These are phyloP conservation scores for Microstroma glucosiphilum DNA, from an alignment of 1,284 basidiomycete genomes.

Conservation along the genomic window DNA sequence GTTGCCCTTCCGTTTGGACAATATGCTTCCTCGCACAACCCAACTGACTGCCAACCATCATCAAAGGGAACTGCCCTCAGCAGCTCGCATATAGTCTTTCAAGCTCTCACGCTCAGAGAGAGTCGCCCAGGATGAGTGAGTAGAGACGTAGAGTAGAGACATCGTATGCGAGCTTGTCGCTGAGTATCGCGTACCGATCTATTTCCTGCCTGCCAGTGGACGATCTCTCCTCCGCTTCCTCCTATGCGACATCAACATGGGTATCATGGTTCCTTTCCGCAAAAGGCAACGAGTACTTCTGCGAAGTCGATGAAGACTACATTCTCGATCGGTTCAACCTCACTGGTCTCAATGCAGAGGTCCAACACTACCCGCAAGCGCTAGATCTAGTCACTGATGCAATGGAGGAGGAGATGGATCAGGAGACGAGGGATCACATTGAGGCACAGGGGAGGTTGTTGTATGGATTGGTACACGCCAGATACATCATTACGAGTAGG, in stretches of 20 bases:
- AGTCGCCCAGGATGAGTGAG: too few relatives aligned
- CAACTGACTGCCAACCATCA: too few relatives aligned
- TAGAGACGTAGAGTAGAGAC: too few relatives aligned
- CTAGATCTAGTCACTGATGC: constrained; percentile 79
- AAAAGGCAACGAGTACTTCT: constrained; percentile 85
- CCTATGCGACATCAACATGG: constrained; percentile 74
- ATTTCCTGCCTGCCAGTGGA: constrained; percentile 57
- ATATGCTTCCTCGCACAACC: too few relatives aligned
- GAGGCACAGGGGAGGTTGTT: constrained; percentile 47
- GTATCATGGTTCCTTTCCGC: constrained; percentile 97
- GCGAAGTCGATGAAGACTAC: constrained; percentile 98
- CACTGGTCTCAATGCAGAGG: constrained; percentile 92
- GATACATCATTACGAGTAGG: constrained; percentile 47
- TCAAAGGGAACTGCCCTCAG: too few relatives aligned
- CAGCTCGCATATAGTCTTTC: too few relatives aligned
- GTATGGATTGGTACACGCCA: constrained; percentile 48
- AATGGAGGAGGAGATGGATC: constrained; percentile 44
- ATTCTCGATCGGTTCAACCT: constrained; percentile 97
- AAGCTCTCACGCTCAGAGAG: too few relatives aligned
- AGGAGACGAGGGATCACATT: constrained; percentile 40
- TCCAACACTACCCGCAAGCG: constrained; percentile 87
- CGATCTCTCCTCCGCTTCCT: constrained; percentile 76
- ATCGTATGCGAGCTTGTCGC: too few relatives aligned
- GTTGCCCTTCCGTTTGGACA: too few relatives aligned
- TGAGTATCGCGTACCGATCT: too few relatives aligned